Evolutionary conservation across 2,329 filamentous ascomycete species (phyloP), one percentile per base, ranked within the genome.

Genomic region (Aspergillus neotritici): DNA sequence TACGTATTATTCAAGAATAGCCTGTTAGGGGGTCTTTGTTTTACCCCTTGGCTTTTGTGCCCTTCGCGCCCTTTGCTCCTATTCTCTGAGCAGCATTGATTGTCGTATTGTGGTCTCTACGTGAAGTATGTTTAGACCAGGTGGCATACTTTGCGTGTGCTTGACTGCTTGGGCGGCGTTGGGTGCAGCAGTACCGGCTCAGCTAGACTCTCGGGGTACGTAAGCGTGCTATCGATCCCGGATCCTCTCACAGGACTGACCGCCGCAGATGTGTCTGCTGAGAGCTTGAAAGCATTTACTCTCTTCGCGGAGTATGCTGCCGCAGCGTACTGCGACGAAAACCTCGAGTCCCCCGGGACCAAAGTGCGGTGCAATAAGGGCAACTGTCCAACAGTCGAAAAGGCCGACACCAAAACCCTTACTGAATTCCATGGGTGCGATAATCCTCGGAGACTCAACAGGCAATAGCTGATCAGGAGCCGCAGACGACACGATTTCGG

Each of bases 241-340:
- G n/a, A n/a, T 28, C 5, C 28, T 2, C 6, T 31, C 15, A 15
- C n/a, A 25, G 21, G 21, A 25, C 13, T 28, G 13, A 25, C 15
- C 3, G 6, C 3, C 32, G 16, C 34, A 69, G 67, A 58, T 35
- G 64, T 76, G 28, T 68, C 69, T 0, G 38, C 62, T n/a, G 56
- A 56, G 14, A 48, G 71, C 8, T 57, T 75, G 31, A 53, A 61
- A 12, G 58, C 71, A 33, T 60, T 78, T 6, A 59, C 63, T 2
- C 62, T 76, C 49, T 75, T 72, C 55, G 68, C 71, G 32, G 69
- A 78, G 46, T 79, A 75, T 54, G 67, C 74, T 2, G 75, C 74
- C 2, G 75, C 76, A 3, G 65, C 74, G 14, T 78, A 78, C 57
- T 78, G 76, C 54, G 52, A 65, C 2, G 57, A 50, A 31, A 78